Evolutionary conservation across 192 early-diverging fungal genomes (phyloP).

Genomic region (Backusella macrospora): DNA sequence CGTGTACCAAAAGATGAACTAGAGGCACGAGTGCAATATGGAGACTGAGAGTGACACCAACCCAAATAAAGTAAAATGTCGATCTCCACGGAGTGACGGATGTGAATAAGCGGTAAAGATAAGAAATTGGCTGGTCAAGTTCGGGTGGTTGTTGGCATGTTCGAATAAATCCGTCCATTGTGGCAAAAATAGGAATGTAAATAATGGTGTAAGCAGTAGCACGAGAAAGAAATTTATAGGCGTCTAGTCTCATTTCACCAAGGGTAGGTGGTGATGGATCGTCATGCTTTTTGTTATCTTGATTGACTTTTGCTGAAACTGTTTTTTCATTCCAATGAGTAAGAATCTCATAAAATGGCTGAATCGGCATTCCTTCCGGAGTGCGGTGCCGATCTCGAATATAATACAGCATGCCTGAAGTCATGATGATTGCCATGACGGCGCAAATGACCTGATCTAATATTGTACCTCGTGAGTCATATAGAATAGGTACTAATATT

Average conservation of each 20-base stretch:
- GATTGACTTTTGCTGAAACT: background rate
- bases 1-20: conserved; percentile 1
- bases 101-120: background rate
- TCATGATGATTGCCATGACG: conserved; percentile 17
- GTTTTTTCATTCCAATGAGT: conserved; percentile 19
- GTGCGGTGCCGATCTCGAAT: conserved; percentile 4
- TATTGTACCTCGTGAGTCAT: background rate
- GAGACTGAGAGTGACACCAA: background rate
- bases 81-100: background rate
- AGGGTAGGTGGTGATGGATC: background rate
- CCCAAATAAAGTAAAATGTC: conserved; percentile 14
- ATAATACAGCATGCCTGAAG: conserved; percentile 16
- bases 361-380: conserved; percentile 9
- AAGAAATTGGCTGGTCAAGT: background rate
- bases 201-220: background rate
- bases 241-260: conserved; percentile 7
- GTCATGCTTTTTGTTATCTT: background rate
- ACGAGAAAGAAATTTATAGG: background rate
- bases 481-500: background rate
- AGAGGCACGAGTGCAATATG: conserved; percentile 10
- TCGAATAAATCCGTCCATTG: conserved; percentile 19
- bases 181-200: conserved; percentile 11
- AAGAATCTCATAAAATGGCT: conserved; percentile 16
- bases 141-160: conserved; percentile 7
- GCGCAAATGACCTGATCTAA: conserved; percentile 9